Evolutionary conservation across 2,329 filamentous ascomycete genomes (phyloP).

Genomic region (Beauveria scarabaeidicola): DNA sequence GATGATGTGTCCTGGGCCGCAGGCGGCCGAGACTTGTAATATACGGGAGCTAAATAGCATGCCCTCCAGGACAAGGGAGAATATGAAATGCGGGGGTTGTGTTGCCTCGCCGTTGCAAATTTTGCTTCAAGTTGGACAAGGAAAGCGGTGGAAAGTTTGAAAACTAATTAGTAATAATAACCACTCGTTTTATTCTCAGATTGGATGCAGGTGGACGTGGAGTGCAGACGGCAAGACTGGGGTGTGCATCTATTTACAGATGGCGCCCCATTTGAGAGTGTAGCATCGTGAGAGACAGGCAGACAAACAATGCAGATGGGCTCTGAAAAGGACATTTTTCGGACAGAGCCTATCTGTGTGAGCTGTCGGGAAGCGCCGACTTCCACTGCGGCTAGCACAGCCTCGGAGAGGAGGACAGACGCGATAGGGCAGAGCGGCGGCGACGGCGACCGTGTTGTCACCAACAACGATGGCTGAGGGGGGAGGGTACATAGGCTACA

Average conservation of each 20-base stretch:
- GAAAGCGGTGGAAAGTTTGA: not conserved
- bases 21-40: not conserved
- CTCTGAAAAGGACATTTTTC: not conserved
- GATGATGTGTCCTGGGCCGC: not conserved
- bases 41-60: not conserved
- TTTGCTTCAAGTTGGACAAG: not conserved
- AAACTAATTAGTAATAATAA: too few species aligned
- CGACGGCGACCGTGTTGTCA: not conserved
- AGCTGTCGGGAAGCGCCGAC: constrained; percentile 7
- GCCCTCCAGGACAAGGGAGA: not conserved
- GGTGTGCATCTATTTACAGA: constrained; percentile 1
- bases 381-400: not conserved
- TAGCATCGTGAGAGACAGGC: not conserved
- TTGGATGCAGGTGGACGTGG: not conserved
- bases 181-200: not conserved
- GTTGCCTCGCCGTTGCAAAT: not conserved
- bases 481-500: too few species aligned
- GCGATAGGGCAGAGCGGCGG: not conserved
- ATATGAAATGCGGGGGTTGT: not conserved
- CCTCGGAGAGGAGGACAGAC: not conserved
- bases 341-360: constrained; percentile 1
- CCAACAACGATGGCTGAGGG: not conserved
- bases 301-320: not conserved
- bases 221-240: not conserved
- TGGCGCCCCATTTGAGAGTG: not conserved